Conservation (phyloP, 2,329 filamentous ascomycete genomes). For the Pestalotiopsis sp. region DNA sequence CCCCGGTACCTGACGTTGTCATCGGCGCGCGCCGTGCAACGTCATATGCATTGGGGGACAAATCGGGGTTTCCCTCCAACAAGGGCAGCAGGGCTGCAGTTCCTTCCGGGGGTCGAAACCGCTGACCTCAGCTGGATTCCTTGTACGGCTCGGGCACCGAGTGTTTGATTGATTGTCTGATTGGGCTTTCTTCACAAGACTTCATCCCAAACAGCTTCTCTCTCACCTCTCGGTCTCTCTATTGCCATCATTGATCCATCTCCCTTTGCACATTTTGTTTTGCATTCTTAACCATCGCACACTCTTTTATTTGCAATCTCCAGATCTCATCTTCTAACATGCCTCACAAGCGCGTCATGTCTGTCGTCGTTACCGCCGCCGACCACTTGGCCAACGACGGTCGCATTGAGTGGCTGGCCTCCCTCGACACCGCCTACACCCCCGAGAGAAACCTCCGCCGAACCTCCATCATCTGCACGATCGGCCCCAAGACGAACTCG, state of each 20-base stretch:
- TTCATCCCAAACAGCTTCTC: neutral
- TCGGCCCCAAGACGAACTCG: slow-evolving; percentile 98
- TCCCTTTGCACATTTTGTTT: neutral
- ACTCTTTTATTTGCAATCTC: neutral
- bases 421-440: slow-evolving; percentile 84
- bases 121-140: neutral
- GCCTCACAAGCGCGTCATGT: slow-evolving; percentile 19
- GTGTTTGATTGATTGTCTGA: neutral
- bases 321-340: slow-evolving; percentile 2
- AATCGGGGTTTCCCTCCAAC: neutral
- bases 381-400: slow-evolving; percentile 82
- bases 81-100: neutral
- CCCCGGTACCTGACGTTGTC: neutral
- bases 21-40: neutral
- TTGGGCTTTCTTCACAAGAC: neutral
- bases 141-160: neutral
- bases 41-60: neutral
- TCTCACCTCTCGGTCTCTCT: neutral
- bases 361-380: slow-evolving; percentile 65
- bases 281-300: neutral
- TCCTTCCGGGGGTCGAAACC: neutral
- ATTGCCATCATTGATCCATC: neutral
- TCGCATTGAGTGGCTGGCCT: slow-evolving; percentile 65
- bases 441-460: slow-evolving; percentile 90
- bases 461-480: slow-evolving; percentile 98